Evolutionary conservation across 1,139 yeast species (phyloP).

Genomic region (Sugiyamaella japonica): DNA sequence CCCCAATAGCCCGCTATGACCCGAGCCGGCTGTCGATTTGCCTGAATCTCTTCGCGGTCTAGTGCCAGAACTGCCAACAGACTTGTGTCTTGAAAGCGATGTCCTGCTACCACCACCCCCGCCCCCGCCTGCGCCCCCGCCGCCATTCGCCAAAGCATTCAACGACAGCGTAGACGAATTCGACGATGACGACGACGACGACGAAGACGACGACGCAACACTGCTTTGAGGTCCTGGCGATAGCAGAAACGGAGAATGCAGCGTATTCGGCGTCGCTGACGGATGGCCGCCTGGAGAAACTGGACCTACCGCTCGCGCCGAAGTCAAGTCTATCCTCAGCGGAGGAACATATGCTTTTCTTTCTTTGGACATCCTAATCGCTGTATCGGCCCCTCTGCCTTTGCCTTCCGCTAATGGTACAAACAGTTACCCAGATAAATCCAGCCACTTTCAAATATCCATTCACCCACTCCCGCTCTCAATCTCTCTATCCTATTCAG

Average conservation of each 20-base stretch:
- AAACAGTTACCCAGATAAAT: too few relatives aligned
- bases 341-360: conserved; percentile 6
- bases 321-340: conserved; percentile 10
- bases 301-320: conserved; percentile 4
- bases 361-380: conserved; percentile 14
- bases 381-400: too few relatives aligned
- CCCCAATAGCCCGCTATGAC: background rate
- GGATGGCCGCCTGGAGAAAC: background rate
- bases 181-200: conserved; percentile 6
- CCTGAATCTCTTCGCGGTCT: conserved; percentile 5
- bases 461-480: too few relatives aligned
- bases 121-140: background rate
- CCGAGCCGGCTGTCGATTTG: background rate
- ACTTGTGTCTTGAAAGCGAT: conserved; percentile 3
- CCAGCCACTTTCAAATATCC: too few relatives aligned
- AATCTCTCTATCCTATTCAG: too few relatives aligned
- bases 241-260: conserved; percentile 12
- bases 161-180: conserved; percentile 4
- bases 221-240: conserved; percentile 12
- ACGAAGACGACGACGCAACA: conserved; percentile 2
- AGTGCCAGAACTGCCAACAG: background rate
- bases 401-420: too few relatives aligned
- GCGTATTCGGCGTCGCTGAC: background rate
- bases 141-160: background rate
- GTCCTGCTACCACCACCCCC: background rate